Conservation (phyloP, 805 yeast genomes). For the Wickerhamiella occidentalis region DNA sequence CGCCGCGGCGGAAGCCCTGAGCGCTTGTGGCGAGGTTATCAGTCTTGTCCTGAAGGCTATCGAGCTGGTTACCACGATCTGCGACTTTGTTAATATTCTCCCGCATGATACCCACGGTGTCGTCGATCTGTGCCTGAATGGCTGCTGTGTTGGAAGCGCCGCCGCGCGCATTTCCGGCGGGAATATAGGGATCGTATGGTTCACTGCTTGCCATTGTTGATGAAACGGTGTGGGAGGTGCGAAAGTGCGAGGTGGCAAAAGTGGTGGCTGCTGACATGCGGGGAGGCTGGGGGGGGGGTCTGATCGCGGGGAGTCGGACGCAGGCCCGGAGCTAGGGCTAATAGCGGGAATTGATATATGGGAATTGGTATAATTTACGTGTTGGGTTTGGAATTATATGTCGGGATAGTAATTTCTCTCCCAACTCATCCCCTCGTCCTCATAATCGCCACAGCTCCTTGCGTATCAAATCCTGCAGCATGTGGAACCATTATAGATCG, state of each 20-base stretch:
- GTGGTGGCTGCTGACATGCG: not conserved
- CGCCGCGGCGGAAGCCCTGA: slow-evolving; percentile 90
- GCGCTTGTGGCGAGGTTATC: slow-evolving; percentile 87
- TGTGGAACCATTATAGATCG: not conserved
- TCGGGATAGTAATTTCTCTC: too few relatives aligned
- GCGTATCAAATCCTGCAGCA: too few relatives aligned
- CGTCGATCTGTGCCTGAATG: slow-evolving; percentile 84
- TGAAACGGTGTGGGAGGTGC: not conserved
- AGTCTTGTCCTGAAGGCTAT: slow-evolving; percentile 83
- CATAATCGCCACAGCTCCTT: too few relatives aligned
- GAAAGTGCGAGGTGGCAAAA: not conserved
- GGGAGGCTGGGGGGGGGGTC: not conserved
- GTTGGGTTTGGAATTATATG: too few relatives aligned
- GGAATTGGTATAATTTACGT: too few relatives aligned
- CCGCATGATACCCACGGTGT: slow-evolving; percentile 94
- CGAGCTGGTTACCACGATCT: slow-evolving; percentile 87
- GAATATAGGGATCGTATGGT: slow-evolving; percentile 79
- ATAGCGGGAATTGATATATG: too few relatives aligned
- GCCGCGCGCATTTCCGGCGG: slow-evolving; percentile 31
- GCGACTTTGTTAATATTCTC: slow-evolving; percentile 93
- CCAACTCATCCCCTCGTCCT: too few relatives aligned
- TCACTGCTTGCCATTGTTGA: slow-evolving; percentile 37
- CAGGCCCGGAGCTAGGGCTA: too few relatives aligned
- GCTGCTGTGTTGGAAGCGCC: slow-evolving; percentile 53
- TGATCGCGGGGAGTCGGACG: too few relatives aligned